phyloP scores from a whole-genome alignment of 2,329 filamentous ascomycete genomes.

The Phialophora tarda region DNA sequence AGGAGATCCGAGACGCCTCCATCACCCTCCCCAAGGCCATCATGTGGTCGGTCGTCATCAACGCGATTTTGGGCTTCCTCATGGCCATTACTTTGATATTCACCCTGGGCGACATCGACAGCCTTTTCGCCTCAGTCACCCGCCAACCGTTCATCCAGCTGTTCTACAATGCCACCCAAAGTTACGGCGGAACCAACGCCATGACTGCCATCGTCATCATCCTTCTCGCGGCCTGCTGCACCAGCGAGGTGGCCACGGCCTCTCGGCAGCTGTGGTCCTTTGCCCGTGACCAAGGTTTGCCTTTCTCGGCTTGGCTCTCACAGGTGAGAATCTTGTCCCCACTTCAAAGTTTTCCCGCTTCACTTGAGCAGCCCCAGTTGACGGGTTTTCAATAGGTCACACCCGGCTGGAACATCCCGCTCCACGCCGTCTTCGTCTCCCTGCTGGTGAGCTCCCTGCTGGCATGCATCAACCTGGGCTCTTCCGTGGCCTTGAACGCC shows the following conservation, averaged over 20 bases:
- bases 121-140: conserved; percentile 49
- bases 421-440: conserved; percentile 45
- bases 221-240: conserved; percentile 54
- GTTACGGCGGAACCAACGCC: conserved; percentile 51
- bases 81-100: conserved; percentile 54
- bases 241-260: conserved; percentile 62
- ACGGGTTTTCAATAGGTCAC: conserved; percentile 13
- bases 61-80: conserved; percentile 55
- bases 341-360: not conserved
- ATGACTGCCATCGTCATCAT: conserved; percentile 55
- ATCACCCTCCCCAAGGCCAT: conserved; percentile 56
- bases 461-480: conserved; percentile 44
- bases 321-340: conserved; percentile 1
- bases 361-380: not conserved
- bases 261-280: conserved; percentile 65
- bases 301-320: conserved; percentile 28
- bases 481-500: conserved; percentile 49
- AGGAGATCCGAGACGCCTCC: conserved; percentile 58
- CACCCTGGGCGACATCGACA: conserved; percentile 47
- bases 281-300: conserved; percentile 50
- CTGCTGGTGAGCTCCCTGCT: conserved; percentile 52
- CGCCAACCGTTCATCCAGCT: conserved; percentile 58
- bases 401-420: conserved; percentile 48
- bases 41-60: conserved; percentile 55
- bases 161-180: conserved; percentile 54